Conservation (phyloP, 371 early-diverging fungal species). For the Apophysomyces trapeziformis region DNA sequence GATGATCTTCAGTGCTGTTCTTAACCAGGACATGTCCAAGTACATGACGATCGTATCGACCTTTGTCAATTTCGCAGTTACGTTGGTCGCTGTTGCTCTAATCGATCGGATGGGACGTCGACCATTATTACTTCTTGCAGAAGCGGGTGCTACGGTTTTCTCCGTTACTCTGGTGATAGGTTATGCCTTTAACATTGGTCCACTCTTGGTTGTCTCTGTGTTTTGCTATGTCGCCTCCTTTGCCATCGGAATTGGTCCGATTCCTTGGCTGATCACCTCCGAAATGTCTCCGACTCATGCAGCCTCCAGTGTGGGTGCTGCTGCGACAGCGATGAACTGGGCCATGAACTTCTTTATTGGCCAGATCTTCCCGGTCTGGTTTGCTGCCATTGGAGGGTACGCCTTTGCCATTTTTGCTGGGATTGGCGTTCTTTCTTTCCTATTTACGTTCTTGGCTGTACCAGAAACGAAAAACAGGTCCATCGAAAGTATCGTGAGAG, state of each 20-base stretch:
- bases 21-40: slow-evolving; percentile 48
- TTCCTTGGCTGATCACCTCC: slow-evolving; percentile 79
- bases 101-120: slow-evolving; percentile 78
- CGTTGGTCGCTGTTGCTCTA: slow-evolving; percentile 57
- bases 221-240: slow-evolving; percentile 80
- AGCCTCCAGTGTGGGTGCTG: slow-evolving; percentile 53
- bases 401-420: slow-evolving; percentile 70
- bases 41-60: slow-evolving; percentile 63
- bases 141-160: slow-evolving; percentile 60
- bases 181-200: slow-evolving; percentile 44
- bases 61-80: slow-evolving; percentile 66
- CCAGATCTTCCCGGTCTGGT: slow-evolving; percentile 64
- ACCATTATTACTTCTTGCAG: slow-evolving; percentile 64
- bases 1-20: slow-evolving; percentile 57
- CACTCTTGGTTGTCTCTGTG: slow-evolving; percentile 67
- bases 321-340: slow-evolving; percentile 72
- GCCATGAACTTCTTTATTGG: slow-evolving; percentile 57
- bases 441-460: slow-evolving; percentile 28
- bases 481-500: slow-evolving; percentile 56
- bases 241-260: slow-evolving; percentile 83
- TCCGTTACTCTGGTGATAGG: slow-evolving; percentile 65
- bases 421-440: slow-evolving; percentile 28
- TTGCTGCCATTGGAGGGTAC: slow-evolving; percentile 59
- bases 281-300: slow-evolving; percentile 72
- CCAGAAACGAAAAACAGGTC: slow-evolving; percentile 79